These are phyloP conservation scores for Leptomonas seymouri DNA, from an alignment of 208 protist species.

Conservation along the genomic window DNA sequence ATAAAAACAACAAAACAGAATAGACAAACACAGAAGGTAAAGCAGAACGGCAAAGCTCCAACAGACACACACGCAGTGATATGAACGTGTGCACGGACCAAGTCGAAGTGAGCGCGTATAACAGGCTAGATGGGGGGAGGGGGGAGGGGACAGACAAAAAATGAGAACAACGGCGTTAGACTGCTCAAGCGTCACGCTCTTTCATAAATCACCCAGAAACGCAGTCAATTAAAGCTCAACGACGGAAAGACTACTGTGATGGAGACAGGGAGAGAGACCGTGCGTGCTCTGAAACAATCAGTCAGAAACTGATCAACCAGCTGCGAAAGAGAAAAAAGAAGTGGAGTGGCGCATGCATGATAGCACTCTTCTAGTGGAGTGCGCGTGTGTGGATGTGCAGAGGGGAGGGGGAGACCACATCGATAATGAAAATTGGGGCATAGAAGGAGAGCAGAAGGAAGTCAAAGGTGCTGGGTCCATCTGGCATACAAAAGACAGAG, in stretches of 20 bases:
- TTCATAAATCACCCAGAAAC: too few species aligned
- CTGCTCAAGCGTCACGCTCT: too few species aligned
- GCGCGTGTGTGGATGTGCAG: too few species aligned
- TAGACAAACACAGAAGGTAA: constrained; percentile 20
- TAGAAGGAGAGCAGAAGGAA: too few species aligned
- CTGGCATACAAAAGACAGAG: too few species aligned
- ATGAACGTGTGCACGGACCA: constrained; percentile 5
- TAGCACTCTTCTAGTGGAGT: not conserved
- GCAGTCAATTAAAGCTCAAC: too few species aligned
- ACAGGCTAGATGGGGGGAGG: not conserved
- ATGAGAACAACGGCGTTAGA: too few species aligned
- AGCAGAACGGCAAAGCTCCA: not conserved
- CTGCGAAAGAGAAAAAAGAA: not conserved
- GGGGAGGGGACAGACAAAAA: too few species aligned
- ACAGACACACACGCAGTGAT: constrained; percentile 1
- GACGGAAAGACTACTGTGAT: too few species aligned
- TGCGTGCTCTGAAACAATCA: not conserved
- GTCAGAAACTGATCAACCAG: not conserved
- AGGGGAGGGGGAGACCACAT: too few species aligned
- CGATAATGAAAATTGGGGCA: too few species aligned
- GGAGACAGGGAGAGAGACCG: not conserved
- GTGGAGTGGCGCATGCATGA: not conserved
- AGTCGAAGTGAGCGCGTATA: not conserved
- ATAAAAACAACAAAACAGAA: constrained; percentile 3
- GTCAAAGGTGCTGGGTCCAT: too few species aligned